These are phyloP conservation scores for Hyaloperonospora brassicae DNA, from an alignment of 352 stramenopile genomes.

Conservation along the genomic window DNA sequence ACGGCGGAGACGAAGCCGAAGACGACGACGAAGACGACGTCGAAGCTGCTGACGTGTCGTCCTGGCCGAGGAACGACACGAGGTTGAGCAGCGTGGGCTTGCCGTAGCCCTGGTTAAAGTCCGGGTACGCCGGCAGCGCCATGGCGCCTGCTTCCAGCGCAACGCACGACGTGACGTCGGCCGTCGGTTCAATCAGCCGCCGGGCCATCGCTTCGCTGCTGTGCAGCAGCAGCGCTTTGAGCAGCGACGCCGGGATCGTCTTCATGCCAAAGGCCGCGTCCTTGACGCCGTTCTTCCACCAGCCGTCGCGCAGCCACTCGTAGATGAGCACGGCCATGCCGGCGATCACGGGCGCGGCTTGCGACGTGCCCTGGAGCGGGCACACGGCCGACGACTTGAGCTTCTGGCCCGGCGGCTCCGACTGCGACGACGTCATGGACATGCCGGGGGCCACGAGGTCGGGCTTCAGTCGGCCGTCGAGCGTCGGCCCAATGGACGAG, in stretches of 20 bases:
- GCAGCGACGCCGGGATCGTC: constrained; percentile 49
- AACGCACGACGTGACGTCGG: constrained; percentile 46
- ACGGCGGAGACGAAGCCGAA: constrained; percentile 9
- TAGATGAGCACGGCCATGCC: constrained; percentile 74
- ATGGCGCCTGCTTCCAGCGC: constrained; percentile 30
- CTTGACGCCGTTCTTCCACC: constrained; percentile 59
- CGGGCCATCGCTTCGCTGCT: constrained; percentile 54
- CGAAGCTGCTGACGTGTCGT: constrained; percentile 2
- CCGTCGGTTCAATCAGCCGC: constrained; percentile 33
- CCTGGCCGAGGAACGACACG: constrained; percentile 32
- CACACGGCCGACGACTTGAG: constrained; percentile 35
- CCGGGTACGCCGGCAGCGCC: constrained; percentile 37
- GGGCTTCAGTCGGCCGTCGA: constrained; percentile 67
- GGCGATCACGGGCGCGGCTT: constrained; percentile 74
- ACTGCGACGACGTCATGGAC: constrained; percentile 58
- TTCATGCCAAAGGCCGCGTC: constrained; percentile 50
- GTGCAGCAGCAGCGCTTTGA: constrained; percentile 84
- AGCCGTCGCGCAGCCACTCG: constrained; percentile 84
- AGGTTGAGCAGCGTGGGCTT: constrained; percentile 61
- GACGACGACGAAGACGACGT: not conserved
- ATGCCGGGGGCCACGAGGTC: constrained; percentile 72
- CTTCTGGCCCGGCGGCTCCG: constrained; percentile 36
- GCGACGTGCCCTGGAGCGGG: constrained; percentile 65
- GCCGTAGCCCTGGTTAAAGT: constrained; percentile 72
- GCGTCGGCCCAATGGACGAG: constrained; percentile 56